These are phyloP conservation scores for Nannochloris sp. DNA, from an alignment of 139 green algal genomes.

Conservation along the genomic window DNA sequence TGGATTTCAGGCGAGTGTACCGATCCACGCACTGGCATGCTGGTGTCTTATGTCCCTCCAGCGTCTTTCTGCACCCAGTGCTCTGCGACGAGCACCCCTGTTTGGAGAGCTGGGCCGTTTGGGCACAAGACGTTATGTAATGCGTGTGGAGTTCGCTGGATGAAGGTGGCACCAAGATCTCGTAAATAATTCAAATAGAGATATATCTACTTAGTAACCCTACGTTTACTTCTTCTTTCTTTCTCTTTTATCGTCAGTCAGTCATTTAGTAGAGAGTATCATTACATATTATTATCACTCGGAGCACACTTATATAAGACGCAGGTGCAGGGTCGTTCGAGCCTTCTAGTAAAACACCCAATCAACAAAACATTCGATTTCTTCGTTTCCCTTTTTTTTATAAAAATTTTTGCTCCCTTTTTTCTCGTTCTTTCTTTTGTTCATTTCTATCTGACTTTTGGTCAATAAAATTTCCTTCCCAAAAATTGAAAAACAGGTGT, in stretches of 20 bases:
- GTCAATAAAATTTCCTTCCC: too few species aligned
- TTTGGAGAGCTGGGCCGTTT: conserved; percentile 64
- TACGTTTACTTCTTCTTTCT: too few species aligned
- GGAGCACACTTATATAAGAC: too few species aligned
- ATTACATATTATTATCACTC: too few species aligned
- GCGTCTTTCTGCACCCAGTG: conserved; percentile 29
- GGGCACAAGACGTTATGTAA: conserved; percentile 83
- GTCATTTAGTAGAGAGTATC: too few species aligned
- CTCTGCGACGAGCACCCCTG: conserved; percentile 14
- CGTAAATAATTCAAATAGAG: too few species aligned
- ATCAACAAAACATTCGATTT: too few species aligned
- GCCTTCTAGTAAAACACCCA: too few species aligned
- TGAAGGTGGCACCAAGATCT: conserved; percentile 17
- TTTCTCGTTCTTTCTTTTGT: neutral
- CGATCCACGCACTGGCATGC: conserved; percentile 20
- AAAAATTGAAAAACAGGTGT: too few species aligned
- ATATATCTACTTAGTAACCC: too few species aligned
- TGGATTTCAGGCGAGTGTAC: conserved; percentile 16
- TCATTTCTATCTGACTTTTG: neutral
- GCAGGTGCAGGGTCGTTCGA: too few species aligned
- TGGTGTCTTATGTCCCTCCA: conserved; percentile 8
- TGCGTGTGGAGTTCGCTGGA: conserved; percentile 63
- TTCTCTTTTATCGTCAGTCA: neutral
- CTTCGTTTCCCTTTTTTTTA: neutral
- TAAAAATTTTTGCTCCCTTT: too few species aligned